These are phyloP conservation scores for Hemerocallis citrina DNA, from an alignment of 106 monocot species.

Conservation along the genomic window DNA sequence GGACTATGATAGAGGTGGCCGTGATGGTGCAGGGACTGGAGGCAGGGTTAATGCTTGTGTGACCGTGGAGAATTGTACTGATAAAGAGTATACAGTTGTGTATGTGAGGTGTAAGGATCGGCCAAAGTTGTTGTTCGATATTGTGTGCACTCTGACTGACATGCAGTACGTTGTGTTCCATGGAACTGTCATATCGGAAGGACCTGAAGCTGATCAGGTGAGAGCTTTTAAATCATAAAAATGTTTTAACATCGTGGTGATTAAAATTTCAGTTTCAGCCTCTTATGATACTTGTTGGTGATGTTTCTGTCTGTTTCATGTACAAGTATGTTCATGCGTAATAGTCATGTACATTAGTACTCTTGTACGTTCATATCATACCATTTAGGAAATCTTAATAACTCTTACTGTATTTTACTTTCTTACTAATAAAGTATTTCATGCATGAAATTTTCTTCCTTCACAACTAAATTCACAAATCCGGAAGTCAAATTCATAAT, in stretches of 20 bases:
- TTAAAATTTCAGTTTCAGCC: no score
- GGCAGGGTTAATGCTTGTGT: constrained; percentile 11
- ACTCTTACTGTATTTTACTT: no score
- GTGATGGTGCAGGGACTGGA: neutral
- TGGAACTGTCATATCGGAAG: constrained; percentile 42
- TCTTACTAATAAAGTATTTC: neutral
- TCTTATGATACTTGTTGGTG: no score
- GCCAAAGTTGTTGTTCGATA: constrained; percentile 55
- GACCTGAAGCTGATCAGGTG: constrained; percentile 32
- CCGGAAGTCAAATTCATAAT: no score
- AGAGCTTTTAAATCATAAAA: no score
- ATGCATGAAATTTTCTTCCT: no score
- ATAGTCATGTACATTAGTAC: no score
- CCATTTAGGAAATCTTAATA: no score
- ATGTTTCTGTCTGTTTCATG: no score
- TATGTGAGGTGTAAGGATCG: constrained; percentile 36
- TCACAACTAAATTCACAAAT: no score
- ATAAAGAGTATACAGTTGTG: constrained; percentile 46
- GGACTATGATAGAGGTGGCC: constrained; percentile 10
- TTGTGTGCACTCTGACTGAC: constrained; percentile 51
- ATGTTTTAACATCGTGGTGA: no score
- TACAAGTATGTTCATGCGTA: no score
- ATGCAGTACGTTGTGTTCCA: constrained; percentile 63
- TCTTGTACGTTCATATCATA: neutral
- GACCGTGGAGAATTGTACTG: constrained; percentile 26